Evolutionary conservation across 768 basidiomycete species (phyloP), one percentile per base, ranked within the genome.

Genomic region (Pleurotus salmoneostramineus): DNA sequence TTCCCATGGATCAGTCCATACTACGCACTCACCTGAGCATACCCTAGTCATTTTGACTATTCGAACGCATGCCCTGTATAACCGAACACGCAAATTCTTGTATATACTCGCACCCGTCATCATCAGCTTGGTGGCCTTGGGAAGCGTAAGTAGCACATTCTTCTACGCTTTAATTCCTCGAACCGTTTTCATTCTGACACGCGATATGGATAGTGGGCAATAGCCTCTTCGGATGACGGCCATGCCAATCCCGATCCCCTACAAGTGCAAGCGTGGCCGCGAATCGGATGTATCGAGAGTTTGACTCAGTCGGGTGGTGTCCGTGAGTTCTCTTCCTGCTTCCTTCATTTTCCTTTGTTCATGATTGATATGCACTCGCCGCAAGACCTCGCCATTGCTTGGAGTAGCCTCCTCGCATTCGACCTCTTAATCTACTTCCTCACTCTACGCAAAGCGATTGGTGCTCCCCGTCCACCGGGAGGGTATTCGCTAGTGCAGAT

Each of bases 1-100:
- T n/a, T 50, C 37, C 50, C 27, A 4, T 5, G 6, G 17, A 6
- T 43, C 8, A 17, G 17, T 37, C 31, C 3, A n/a, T 7, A 10
- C 34, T 50, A 14, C 12, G 3, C 45, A 32, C 31, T 35, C 21
- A n/a, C 57, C 32, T 33, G 11, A 31, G 10, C 8, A 5, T 7
- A 14, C 1, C n/a, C 12, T 14, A 77, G 76, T 69, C 11, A 65
- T 77, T 32, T 66, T 77, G 48, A 73, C 76, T 5, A 76, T 79
- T 68, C 71, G 78, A 6, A 76, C 72, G 49, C 75, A 75, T 56
- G 78, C 78, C 6, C 63, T 80, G 5, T 80, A 76, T 56, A 69
- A 69, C n/a, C 69, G 72, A 7, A 73, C 62, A 32, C 63, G 63
- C 12, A 59, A 46, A 8, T 66, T 78, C 35, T 63, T 77, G 8